These are phyloP conservation scores for Acanthamoeba healyi DNA, from an alignment of 208 protist genomes.

Conservation along the genomic window DNA sequence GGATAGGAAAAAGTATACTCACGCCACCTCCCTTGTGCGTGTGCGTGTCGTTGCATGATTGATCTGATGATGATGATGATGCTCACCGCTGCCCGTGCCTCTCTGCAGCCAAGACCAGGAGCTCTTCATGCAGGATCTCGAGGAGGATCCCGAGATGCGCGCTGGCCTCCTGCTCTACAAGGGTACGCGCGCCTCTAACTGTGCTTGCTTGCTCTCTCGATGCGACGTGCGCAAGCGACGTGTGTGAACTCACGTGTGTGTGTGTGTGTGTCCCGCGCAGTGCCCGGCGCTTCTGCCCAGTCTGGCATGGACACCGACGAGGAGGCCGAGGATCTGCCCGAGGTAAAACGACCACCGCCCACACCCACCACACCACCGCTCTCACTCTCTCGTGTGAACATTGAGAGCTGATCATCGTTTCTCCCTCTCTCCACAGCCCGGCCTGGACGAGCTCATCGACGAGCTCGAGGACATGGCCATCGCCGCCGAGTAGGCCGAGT, in stretches of 20 bases:
- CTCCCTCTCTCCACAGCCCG: not conserved
- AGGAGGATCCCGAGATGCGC: conserved; percentile 90
- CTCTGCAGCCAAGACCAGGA: conserved; percentile 86
- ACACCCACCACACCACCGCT: not conserved
- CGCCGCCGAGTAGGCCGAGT: conserved; percentile 17
- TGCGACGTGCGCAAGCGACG: not conserved
- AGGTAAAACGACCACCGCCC: not conserved
- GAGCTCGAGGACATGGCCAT: conserved; percentile 66
- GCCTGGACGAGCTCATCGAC: conserved; percentile 66
- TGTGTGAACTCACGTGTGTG: not conserved
- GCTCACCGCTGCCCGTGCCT: too few relatives aligned
- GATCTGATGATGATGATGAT: too few relatives aligned
- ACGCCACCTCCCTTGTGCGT: conserved; percentile 64
- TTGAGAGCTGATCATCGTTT: not conserved
- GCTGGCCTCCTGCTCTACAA: conserved; percentile 90
- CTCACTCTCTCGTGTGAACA: not conserved
- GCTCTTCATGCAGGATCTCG: conserved; percentile 90
- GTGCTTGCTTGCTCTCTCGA: not conserved
- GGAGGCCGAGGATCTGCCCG: conserved; percentile 29
- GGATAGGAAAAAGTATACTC: conserved; percentile 3
- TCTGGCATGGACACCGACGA: conserved; percentile 45
- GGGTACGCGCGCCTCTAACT: not conserved
- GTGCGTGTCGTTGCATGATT: too few relatives aligned
- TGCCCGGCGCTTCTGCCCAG: not conserved
- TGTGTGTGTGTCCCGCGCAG: not conserved